Percentiles rank a stretch among this genome's conserved stretches.
Conservation (phyloP, 2,329 filamentous ascomycete genomes). For the Alternaria postmessia region DNA sequence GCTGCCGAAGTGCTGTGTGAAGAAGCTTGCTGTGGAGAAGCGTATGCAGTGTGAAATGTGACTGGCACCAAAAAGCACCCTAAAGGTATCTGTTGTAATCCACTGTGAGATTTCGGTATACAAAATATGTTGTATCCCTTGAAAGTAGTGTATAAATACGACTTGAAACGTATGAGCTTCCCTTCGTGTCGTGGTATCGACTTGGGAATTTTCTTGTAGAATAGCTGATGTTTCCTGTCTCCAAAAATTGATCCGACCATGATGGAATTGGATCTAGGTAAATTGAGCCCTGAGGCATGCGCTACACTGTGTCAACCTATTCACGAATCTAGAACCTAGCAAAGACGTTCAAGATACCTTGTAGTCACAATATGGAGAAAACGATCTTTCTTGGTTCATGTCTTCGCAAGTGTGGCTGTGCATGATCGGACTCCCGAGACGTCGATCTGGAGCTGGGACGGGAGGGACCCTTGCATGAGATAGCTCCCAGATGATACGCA, state of each 20-base stretch:
- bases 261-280: not conserved
- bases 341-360: not conserved
- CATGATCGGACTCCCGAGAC: not conserved
- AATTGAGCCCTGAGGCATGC: not conserved
- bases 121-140: not conserved
- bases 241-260: not conserved
- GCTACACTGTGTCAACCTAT: too few species aligned
- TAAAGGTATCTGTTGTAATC: not conserved
- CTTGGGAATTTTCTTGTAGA: not conserved
- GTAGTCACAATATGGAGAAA: not conserved
- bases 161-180: not conserved
- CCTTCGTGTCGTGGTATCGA: not conserved
- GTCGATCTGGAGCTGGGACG: slow-evolving; percentile 3
- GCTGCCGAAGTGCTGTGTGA: slow-evolving; percentile 23
- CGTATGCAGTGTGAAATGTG: not conserved
- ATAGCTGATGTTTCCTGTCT: not conserved
- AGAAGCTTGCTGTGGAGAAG: not conserved
- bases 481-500: not conserved
- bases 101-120: not conserved
- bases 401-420: slow-evolving; percentile 1
- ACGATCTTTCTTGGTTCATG: not conserved
- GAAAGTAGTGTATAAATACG: too few species aligned
- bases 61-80: not conserved
- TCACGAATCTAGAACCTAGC: not conserved
- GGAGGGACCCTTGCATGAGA: slow-evolving; percentile 13